Conservation (phyloP, 169 alveolate species). For the Cryptosporidium felis region DNA sequence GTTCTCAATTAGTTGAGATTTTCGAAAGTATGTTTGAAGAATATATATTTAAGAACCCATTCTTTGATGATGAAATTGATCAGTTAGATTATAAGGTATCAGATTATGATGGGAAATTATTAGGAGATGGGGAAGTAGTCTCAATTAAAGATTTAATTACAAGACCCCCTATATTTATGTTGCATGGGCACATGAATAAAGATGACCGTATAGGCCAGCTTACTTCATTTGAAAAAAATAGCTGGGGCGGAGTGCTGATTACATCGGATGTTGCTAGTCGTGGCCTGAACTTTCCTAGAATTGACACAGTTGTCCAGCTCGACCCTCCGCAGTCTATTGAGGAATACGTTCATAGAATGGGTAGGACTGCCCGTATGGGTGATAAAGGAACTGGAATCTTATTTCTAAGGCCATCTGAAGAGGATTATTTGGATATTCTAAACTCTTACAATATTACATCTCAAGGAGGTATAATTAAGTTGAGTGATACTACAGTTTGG, state of each 20-base stretch:
- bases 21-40: slow-evolving; percentile 56
- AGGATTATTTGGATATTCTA: slow-evolving; percentile 59
- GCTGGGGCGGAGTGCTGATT: slow-evolving; percentile 78
- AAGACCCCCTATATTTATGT: slow-evolving; percentile 48
- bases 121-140: neutral
- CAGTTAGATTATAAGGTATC: neutral
- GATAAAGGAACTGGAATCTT: slow-evolving; percentile 85
- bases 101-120: neutral
- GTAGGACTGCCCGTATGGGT: slow-evolving; percentile 94
- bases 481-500: slow-evolving; percentile 61
- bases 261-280: slow-evolving; percentile 95
- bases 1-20: slow-evolving; percentile 15
- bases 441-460: slow-evolving; percentile 2
- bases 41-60: slow-evolving; percentile 30
- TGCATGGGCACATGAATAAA: slow-evolving; percentile 55
- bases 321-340: slow-evolving; percentile 93
- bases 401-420: slow-evolving; percentile 77
- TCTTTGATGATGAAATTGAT: slow-evolving; percentile 48
- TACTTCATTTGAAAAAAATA: slow-evolving; percentile 48
- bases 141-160: neutral
- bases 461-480: neutral
- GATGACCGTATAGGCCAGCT: slow-evolving; percentile 62
- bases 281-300: slow-evolving; percentile 91
- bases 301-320: slow-evolving; percentile 89
- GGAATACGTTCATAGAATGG: slow-evolving; percentile 93